Base-by-base conservation (phyloP, 345 rosid species). In the Hibiscus mutabilis region DNA sequence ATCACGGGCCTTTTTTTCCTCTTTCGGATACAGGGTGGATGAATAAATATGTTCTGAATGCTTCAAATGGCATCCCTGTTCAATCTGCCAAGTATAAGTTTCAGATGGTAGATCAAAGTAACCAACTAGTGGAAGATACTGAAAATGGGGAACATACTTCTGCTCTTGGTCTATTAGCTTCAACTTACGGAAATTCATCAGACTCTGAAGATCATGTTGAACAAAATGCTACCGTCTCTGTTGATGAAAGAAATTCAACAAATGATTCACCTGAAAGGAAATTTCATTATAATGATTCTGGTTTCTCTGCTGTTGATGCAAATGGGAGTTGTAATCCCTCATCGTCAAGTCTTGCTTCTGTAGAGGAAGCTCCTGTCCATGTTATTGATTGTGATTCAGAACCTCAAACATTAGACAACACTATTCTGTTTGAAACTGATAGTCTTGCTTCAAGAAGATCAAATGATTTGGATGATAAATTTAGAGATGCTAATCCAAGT, bases 131-230 rank as follows among this genome's bases (percentile, higher is more conserved):
- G 75, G 75, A 87, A 31, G 70, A 64, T 63, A 40, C 86, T 65
- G 76, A 64, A 55, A 74, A 53, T 40, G 51, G 66, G 47, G 71
- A 68, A 47, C 81, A 81, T n/a, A 53, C 72, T 63, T 89, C 88
- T 71, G 93, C 97, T 33, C 98, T 95, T 70, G 88, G 88, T 55
- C 75, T 95, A 19, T 83, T 95, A 65, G 99, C 92, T 83, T 80
- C 82, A 75, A 81, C 82, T 47, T 95, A 95, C 80, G 99, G 92
- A 77, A 83, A 88, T 74, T 92, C 97, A 53, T 92, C 99, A 0
- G 99, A 92, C 72, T 92, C 98, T 6, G 99, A 95, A 68, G 97
- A 88, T 19, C 78, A 75, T 66, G 72, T 44, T 64, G 85, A 80
- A 70, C 76, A 70, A 14, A 82, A 82, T 78, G 76, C 46, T 71